Evolutionary conservation across 345 rosid genomes (phyloP).

Genomic region (Brassica cretica): DNA sequence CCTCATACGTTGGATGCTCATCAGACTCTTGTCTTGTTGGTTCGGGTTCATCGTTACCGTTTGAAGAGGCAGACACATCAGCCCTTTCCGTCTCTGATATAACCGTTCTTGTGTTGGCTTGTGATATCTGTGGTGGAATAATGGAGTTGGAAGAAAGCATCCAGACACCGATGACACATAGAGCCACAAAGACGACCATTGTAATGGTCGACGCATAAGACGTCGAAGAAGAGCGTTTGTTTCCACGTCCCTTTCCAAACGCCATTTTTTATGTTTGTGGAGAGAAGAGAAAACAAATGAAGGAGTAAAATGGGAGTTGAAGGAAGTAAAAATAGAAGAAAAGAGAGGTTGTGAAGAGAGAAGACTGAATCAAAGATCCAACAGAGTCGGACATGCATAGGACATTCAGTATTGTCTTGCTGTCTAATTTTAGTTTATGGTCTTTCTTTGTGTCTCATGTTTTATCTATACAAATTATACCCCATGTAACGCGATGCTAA

Average conservation of each 20-base stretch:
- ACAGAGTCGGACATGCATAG: constrained; percentile 44
- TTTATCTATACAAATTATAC: neutral
- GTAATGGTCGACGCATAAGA: constrained; percentile 69
- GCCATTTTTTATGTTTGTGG: constrained; percentile 43
- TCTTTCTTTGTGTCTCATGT: constrained; percentile 24
- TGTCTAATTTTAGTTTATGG: constrained; percentile 30
- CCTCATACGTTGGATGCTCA: constrained; percentile 51
- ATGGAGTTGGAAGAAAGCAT: constrained; percentile 66
- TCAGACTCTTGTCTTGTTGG: constrained; percentile 38
- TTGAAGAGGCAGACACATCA: constrained; percentile 30
- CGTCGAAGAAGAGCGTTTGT: constrained; percentile 50
- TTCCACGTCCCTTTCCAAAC: constrained; percentile 55
- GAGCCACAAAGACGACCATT: constrained; percentile 58
- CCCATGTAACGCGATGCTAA: neutral
- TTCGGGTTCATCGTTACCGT: constrained; percentile 15
- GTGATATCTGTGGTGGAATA: constrained; percentile 42
- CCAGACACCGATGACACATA: constrained; percentile 85
- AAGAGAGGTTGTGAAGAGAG: constrained; percentile 47
- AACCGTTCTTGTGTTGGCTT: constrained; percentile 40
- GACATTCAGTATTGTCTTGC: constrained; percentile 30
- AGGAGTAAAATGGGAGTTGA: constrained; percentile 42
- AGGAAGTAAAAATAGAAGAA: constrained; percentile 31
- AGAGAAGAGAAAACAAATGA: constrained; percentile 4
- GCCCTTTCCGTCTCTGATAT: constrained; percentile 33
- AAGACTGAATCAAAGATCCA: constrained; percentile 63